Percentiles rank a stretch among this genome's conserved stretches.
These are phyloP conservation scores for Pleurotus tuoliensis DNA, from an alignment of 768 basidiomycete species.

Conservation along the genomic window DNA sequence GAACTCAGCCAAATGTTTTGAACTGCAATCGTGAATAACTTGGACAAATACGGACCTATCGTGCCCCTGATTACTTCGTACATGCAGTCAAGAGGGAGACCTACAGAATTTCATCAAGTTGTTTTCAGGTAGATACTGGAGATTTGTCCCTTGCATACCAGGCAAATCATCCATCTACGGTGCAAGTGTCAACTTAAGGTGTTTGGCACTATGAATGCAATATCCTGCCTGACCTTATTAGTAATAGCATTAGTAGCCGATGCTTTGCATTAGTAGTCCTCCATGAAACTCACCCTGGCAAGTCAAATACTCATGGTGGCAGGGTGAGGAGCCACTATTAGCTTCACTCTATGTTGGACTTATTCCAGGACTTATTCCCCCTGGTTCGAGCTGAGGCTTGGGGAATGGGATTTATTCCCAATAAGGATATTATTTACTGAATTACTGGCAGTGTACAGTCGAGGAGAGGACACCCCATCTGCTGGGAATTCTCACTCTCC, in stretches of 20 bases:
- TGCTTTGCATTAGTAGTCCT: slow-evolving; percentile 6
- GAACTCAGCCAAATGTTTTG: too few relatives aligned
- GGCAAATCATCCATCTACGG: slow-evolving; percentile 79
- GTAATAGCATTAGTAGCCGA: slow-evolving; percentile 14
- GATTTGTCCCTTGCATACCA: slow-evolving; percentile 92
- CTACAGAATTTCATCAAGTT: slow-evolving; percentile 79
- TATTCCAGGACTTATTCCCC: too few relatives aligned
- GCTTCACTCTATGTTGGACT: too few relatives aligned
- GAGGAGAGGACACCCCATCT: too few relatives aligned
- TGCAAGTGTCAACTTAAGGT: slow-evolving; percentile 11
- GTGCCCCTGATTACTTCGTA: too few relatives aligned
- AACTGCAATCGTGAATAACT: too few relatives aligned
- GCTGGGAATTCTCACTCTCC: too few relatives aligned
- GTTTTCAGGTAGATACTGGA: slow-evolving; percentile 92
- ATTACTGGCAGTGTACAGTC: too few relatives aligned
- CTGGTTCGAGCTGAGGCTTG: too few relatives aligned
- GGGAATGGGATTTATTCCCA: too few relatives aligned
- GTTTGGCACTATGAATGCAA: neutral
- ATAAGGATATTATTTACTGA: too few relatives aligned
- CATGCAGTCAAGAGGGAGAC: slow-evolving; percentile 14
- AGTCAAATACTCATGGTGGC: slow-evolving; percentile 45
- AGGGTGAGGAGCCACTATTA: neutral
- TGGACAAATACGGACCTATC: too few relatives aligned
- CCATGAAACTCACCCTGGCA: slow-evolving; percentile 34
- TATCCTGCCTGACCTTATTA: neutral